A percentile compares a stretch with the other conserved stretches of the same genome.
These are phyloP conservation scores for Lipomyces sp. DNA, from an alignment of 805 yeast genomes.

Conservation along the genomic window DNA sequence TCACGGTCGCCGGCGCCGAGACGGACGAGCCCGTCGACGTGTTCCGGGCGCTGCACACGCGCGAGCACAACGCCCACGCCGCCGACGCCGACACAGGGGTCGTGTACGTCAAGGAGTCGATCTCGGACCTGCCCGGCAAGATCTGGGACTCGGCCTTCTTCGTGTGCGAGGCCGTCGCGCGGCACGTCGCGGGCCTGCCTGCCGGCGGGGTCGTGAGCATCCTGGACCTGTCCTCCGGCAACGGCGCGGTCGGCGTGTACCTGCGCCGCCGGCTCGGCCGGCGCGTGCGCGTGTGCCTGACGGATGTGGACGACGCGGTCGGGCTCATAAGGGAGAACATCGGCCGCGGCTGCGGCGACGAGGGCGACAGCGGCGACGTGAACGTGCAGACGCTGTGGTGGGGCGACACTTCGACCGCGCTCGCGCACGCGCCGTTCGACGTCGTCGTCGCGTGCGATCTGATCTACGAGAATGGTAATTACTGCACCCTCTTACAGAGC, in stretches of 20 bases:
- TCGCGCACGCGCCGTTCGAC: slow-evolving; percentile 7
- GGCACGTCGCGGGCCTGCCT: neutral
- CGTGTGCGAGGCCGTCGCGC: slow-evolving; percentile 3
- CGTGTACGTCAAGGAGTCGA: slow-evolving; percentile 15
- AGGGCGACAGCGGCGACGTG: neutral
- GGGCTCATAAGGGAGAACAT: slow-evolving; percentile 17
- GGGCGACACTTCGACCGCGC: slow-evolving; percentile 7
- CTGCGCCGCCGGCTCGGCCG: neutral
- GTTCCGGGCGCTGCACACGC: slow-evolving; percentile 10
- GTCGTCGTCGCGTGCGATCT: slow-evolving; percentile 25
- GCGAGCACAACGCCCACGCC: no score
- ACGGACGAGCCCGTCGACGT: neutral
- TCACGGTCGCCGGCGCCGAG: neutral
- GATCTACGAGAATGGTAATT: slow-evolving; percentile 22
- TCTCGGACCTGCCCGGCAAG: slow-evolving; percentile 26
- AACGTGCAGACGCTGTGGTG: slow-evolving; percentile 6
- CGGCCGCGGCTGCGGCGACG: neutral
- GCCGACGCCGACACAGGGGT: neutral
- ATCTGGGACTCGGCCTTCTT: slow-evolving; percentile 28
- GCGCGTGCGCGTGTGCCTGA: slow-evolving; percentile 3
- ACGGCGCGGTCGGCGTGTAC: slow-evolving; percentile 24
- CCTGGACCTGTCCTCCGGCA: slow-evolving; percentile 26
- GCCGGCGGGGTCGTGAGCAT: neutral
- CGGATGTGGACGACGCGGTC: slow-evolving; percentile 21
- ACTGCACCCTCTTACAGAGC: no score